These are phyloP conservation scores for Chrysosporium keratinophilum DNA, from an alignment of 2,329 filamentous ascomycete genomes.

Conservation along the genomic window DNA sequence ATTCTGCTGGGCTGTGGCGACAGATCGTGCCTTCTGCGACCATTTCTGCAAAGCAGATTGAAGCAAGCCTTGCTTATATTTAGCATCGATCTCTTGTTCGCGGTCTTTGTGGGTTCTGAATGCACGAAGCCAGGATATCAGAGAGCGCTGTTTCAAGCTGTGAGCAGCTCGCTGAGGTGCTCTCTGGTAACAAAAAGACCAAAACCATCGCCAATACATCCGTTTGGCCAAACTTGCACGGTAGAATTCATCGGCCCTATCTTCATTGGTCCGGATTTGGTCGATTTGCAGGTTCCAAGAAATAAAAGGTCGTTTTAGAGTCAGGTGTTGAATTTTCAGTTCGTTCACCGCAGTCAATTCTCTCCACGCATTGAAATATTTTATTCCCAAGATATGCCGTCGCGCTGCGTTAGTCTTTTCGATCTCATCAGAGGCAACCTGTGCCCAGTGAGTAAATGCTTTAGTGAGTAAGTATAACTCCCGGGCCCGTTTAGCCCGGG, in stretches of 20 bases:
- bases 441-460: constrained; percentile 59
- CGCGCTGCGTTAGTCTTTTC: constrained; percentile 58
- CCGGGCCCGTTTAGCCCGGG: constrained; percentile 52
- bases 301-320: constrained; percentile 45
- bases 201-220: constrained; percentile 37
- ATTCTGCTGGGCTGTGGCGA: constrained; percentile 23
- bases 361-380: constrained; percentile 60
- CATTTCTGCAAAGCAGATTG: constrained; percentile 27
- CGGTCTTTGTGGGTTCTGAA: constrained; percentile 33
- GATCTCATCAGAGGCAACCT: constrained; percentile 53
- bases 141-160: constrained; percentile 32
- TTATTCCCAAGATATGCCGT: constrained; percentile 57
- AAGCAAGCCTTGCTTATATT: constrained; percentile 23
- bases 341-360: constrained; percentile 54
- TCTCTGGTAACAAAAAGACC: constrained; percentile 35
- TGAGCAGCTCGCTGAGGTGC: constrained; percentile 36
- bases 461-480: constrained; percentile 55
- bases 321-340: constrained; percentile 42
- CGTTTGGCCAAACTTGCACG: constrained; percentile 24
- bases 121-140: constrained; percentile 33
- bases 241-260: constrained; percentile 25
- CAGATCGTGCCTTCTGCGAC: constrained; percentile 25
- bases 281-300: constrained; percentile 42
- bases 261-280: constrained; percentile 28
- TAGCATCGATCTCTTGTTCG: constrained; percentile 30